These are phyloP conservation scores for Kingdonia uniflora DNA, from an alignment of 164 flowering plant species.

Conservation along the genomic window DNA sequence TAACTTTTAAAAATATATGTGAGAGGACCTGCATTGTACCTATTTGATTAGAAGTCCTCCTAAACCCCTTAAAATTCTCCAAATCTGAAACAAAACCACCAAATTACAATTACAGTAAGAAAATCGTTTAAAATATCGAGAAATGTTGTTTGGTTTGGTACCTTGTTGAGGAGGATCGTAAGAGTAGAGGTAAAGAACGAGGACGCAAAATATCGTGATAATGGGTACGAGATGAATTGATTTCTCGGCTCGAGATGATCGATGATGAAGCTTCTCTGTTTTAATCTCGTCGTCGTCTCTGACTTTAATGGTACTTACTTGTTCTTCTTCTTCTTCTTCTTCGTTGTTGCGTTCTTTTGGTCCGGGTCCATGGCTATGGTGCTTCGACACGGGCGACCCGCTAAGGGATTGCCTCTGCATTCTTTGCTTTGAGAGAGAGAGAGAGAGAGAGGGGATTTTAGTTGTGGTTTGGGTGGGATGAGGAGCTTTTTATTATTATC, in stretches of 20 bases:
- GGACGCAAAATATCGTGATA: constrained; percentile 52
- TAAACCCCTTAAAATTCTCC: constrained; percentile 30
- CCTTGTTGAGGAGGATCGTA: constrained; percentile 55
- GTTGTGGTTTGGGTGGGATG: neutral
- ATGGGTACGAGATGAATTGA: constrained; percentile 56
- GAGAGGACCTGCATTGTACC: constrained; percentile 27
- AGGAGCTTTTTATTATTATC: too few species aligned
- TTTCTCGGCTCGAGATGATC: constrained; percentile 23
- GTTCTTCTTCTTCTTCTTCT: constrained; percentile 10
- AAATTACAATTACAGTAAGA: too few species aligned
- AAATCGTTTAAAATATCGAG: neutral
- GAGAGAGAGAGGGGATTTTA: neutral
- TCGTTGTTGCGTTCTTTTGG: neutral
- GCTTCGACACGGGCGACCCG: constrained; percentile 28
- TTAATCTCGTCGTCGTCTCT: constrained; percentile 8
- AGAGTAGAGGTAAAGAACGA: constrained; percentile 57
- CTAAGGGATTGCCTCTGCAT: constrained; percentile 72
- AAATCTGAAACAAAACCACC: constrained; percentile 31
- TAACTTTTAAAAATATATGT: neutral
- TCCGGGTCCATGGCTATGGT: constrained; percentile 20
- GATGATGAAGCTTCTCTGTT: constrained; percentile 18
- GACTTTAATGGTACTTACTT: neutral
- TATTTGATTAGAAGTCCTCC: constrained; percentile 11
- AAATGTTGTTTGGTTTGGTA: constrained; percentile 5
- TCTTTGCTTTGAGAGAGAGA: neutral